Evolutionary conservation across 2,329 filamentous ascomycete genomes (phyloP).

Genomic region (Lachnellula cervina): DNA sequence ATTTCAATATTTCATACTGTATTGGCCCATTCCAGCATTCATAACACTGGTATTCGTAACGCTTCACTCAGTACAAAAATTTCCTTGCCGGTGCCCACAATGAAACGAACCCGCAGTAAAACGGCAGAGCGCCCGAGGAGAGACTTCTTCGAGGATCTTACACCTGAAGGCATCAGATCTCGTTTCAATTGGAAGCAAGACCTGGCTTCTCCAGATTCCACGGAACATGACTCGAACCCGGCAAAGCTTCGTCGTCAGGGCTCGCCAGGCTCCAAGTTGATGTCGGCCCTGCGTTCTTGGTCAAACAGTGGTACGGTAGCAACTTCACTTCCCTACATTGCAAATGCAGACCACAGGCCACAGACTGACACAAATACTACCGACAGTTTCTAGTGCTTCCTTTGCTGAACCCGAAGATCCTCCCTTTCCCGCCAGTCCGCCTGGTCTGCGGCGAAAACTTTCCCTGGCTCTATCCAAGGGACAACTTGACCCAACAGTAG

Average conservation of each 20-base stretch:
- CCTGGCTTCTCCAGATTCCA: slow-evolving; percentile 21
- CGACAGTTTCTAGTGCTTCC: slow-evolving; percentile 16
- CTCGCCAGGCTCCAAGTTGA: slow-evolving; percentile 33
- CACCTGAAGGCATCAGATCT: background rate
- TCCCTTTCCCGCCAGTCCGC: slow-evolving; percentile 11
- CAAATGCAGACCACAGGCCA: background rate
- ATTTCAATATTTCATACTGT: background rate
- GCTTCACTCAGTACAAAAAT: background rate
- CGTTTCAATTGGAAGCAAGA: background rate
- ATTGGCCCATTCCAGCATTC: background rate
- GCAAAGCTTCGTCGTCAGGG: slow-evolving; percentile 38
- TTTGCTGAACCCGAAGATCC: slow-evolving; percentile 4
- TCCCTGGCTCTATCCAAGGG: slow-evolving; percentile 37
- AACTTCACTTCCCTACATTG: background rate
- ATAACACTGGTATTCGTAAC: slow-evolving; percentile 2
- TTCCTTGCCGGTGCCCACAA: slow-evolving; percentile 4
- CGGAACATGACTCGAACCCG: slow-evolving; percentile 22
- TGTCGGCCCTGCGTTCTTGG: slow-evolving; percentile 39
- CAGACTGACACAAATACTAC: background rate
- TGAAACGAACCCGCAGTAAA: slow-evolving; percentile 22
- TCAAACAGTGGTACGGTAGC: slow-evolving; percentile 34
- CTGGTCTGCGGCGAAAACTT: slow-evolving; percentile 30
- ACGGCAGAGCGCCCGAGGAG: slow-evolving; percentile 1
- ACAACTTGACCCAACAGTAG: slow-evolving; percentile 39
- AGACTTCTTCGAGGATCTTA: background rate